Percentiles rank a stretch among this genome's conserved stretches.
phyloP scores from a whole-genome alignment of 208 protist species.

The Crithidia bombi region DNA sequence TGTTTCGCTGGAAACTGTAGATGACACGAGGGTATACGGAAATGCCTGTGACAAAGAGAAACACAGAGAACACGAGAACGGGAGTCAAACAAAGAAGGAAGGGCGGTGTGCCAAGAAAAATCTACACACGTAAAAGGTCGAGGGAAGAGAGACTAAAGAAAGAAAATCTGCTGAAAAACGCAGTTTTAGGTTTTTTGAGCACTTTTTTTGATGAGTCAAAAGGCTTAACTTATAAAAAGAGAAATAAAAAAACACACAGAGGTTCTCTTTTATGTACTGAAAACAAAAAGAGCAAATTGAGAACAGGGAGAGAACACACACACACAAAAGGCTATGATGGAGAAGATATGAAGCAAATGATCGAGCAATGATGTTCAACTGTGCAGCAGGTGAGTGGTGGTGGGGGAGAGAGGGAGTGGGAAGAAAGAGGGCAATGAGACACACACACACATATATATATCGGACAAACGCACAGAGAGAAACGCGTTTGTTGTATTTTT shows the following conservation, averaged over 20 bases:
- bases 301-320: conserved; percentile 6
- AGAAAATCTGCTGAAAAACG: not conserved
- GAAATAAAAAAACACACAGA: not conserved
- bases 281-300: not conserved
- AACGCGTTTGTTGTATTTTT: too few species aligned
- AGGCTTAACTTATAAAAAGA: not conserved
- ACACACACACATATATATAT: not conserved
- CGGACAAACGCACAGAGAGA: too few species aligned
- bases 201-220: conserved; percentile 3
- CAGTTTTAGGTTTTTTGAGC: conserved; percentile 9
- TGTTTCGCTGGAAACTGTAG: too few species aligned
- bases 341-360: conserved; percentile 27
- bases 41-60: not conserved
- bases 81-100: conserved; percentile 3
- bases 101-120: too few species aligned
- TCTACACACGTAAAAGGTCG: too few species aligned
- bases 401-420: not conserved
- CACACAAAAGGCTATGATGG: conserved; percentile 29
- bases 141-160: not conserved
- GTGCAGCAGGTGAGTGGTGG: not conserved
- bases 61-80: conserved; percentile 5
- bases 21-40: too few species aligned
- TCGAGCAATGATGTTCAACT: conserved; percentile 6
- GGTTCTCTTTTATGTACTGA: too few species aligned
- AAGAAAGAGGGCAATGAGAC: not conserved